Conservation (phyloP, 1,284 basidiomycete species). For the Irpex lacteus region DNA sequence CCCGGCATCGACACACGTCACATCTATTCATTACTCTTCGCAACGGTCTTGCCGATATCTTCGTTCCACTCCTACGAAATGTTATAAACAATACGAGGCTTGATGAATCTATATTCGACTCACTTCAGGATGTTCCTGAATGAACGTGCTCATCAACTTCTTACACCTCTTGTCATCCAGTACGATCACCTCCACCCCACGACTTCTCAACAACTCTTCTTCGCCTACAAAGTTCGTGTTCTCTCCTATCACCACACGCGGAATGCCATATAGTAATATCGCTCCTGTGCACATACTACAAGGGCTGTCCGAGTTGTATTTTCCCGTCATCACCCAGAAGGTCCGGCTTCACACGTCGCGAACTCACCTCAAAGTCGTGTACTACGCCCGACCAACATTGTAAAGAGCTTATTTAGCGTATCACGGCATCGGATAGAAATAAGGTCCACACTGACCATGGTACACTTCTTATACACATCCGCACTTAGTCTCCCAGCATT, state of each 20-base stretch:
- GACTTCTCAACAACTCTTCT: conserved; percentile 45
- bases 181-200: conserved; percentile 53
- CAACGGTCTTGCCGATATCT: conserved; percentile 45
- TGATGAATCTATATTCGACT: conserved; percentile 13
- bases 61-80: conserved; percentile 49
- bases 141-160: conserved; percentile 46
- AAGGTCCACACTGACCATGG: conserved; percentile 37
- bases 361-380: conserved; percentile 49
- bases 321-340: not conserved
- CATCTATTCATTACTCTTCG: not conserved
- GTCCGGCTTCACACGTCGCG: not conserved
- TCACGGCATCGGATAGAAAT: not conserved
- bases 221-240: conserved; percentile 46
- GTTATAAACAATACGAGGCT: not conserved
- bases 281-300: conserved; percentile 65
- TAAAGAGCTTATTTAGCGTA: not conserved
- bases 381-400: conserved; percentile 19
- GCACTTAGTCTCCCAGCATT: conserved; percentile 45
- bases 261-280: conserved; percentile 56
- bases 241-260: conserved; percentile 60
- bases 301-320: conserved; percentile 34
- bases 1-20: not conserved
- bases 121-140: conserved; percentile 49
- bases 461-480: conserved; percentile 41
- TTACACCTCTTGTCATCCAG: conserved; percentile 44